These are phyloP conservation scores for Macrolepiota fuliginosa DNA, from an alignment of 768 basidiomycete species.

Conservation along the genomic window DNA sequence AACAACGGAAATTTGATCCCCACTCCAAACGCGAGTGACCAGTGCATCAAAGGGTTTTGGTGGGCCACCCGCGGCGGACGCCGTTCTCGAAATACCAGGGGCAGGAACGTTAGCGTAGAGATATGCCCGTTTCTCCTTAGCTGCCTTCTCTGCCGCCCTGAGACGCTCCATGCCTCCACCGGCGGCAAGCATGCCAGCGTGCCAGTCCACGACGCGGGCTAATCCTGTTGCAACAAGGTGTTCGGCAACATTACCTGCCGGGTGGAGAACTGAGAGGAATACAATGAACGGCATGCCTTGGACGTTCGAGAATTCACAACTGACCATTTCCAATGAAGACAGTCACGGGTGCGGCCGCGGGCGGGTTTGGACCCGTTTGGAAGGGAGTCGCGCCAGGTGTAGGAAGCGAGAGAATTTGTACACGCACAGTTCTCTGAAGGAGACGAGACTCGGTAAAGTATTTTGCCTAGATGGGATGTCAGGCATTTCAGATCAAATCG, in stretches of 20 bases:
- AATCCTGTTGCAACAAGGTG: conserved; percentile 81
- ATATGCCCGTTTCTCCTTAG: conserved; percentile 70
- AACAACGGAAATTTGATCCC: conserved; percentile 83
- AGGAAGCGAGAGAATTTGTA: conserved; percentile 78
- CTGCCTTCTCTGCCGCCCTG: conserved; percentile 76
- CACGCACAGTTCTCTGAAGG: conserved; percentile 75
- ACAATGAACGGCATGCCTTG: neutral
- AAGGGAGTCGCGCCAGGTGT: conserved; percentile 79
- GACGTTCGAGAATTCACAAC: conserved; percentile 17
- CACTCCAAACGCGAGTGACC: conserved; percentile 88
- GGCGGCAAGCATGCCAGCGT: conserved; percentile 89
- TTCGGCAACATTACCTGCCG: conserved; percentile 93
- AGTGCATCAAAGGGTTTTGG: conserved; percentile 70
- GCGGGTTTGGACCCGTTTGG: conserved; percentile 51
- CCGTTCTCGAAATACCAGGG: conserved; percentile 39
- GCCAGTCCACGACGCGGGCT: conserved; percentile 95
- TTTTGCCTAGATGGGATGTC: conserved; percentile 60
- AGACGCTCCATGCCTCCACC: conserved; percentile 86
- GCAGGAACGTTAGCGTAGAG: conserved; percentile 62
- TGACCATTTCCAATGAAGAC: conserved; percentile 86
- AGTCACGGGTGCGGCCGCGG: conserved; percentile 65
- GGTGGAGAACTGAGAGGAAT: conserved; percentile 65
- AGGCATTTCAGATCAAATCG: conserved; percentile 14
- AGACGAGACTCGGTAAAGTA: conserved; percentile 91
- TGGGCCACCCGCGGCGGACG: conserved; percentile 41